Conservation (phyloP, 768 basidiomycete genomes). For the Mrakia blollopis region DNA sequence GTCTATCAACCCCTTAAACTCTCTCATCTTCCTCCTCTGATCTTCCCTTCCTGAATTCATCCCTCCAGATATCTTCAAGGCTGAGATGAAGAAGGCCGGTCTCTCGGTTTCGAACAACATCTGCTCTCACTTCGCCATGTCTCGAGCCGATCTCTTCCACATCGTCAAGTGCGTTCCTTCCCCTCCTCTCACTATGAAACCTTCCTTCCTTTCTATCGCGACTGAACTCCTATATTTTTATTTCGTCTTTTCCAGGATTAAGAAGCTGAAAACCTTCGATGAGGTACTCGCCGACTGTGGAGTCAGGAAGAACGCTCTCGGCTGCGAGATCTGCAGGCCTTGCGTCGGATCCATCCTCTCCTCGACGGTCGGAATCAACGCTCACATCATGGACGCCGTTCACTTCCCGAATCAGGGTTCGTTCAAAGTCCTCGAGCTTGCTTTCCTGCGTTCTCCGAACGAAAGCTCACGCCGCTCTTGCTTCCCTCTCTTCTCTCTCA, state of each 20-base stretch:
- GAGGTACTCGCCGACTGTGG: conserved; percentile 56
- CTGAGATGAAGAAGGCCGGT: conserved; percentile 65
- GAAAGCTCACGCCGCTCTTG: not conserved
- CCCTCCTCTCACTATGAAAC: not conserved
- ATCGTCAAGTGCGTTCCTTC: conserved; percentile 51
- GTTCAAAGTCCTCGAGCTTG: not conserved
- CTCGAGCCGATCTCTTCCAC: conserved; percentile 63
- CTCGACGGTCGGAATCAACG: conserved; percentile 53
- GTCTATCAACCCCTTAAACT: not conserved
- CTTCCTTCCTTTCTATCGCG: not conserved
- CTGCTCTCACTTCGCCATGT: conserved; percentile 62
- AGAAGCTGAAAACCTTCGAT: conserved; percentile 55
- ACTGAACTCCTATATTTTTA: not conserved
- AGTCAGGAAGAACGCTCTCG: conserved; percentile 51
- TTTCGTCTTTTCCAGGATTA: conserved; percentile 48
- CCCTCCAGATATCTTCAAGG: conserved; percentile 46
- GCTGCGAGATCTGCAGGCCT: conserved; percentile 69
- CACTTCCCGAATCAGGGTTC: conserved; percentile 61
- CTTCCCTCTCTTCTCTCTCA: not conserved
- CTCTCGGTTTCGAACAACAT: conserved; percentile 54
- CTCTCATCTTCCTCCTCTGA: not conserved
- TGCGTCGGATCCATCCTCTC: conserved; percentile 56
- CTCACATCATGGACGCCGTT: conserved; percentile 58
- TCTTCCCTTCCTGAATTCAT: not conserved
- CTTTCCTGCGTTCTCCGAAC: not conserved